Base-by-base conservation (phyloP, 495 filamentous ascomycete genomes). In the Cudoniella acicularis region DNA sequence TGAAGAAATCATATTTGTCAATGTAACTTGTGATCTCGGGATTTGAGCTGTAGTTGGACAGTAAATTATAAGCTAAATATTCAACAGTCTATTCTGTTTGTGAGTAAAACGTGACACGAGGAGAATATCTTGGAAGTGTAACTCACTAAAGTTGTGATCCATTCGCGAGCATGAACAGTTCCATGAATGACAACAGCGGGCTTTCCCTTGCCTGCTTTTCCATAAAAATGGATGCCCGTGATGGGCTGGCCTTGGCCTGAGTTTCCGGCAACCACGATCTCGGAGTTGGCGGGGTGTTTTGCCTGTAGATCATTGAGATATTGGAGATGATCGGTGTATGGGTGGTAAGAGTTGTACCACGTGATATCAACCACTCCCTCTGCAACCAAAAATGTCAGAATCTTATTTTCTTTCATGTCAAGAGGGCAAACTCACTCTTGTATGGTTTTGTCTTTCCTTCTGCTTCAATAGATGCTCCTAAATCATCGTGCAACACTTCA, bases 121-220 rank as follows among this genome's bases (percentile, higher is more conserved):
- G 20, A 18, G 20, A 45, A 45, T 45, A 2, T 13, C 20, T 9
- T 45, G n/a, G 16, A 45, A 2, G n/a, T n/a, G n/a, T n/a, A 43
- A 52, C 47, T 43, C 20, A 77, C 75, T 66, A 71, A 73, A 13
- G 80, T 77, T 13, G 80, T 78, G 56, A 87, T 83, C 84, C 84
- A 87, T 69, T 87, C 84, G 11, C 84, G 65, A 6, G 84, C 84
- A 66, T 87, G 84, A 22, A 86, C 83, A 27, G 79, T 86, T 10
- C 78, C 79, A 62, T 87, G 83, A 64, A 80, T 79, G 59, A 84
- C 73, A 40, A 85, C 72, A 9, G 79, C 84, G 9, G 80, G 79
- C 70, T 81, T 81, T 18, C 79, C 75, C 64, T 79, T 80, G 13
- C 79, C 79, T 1, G 69, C 67, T 43, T 62, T 76, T 6, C 83